phyloP scores from a whole-genome alignment of 495 filamentous ascomycete genomes.

The Penicillium bovifimosum region DNA sequence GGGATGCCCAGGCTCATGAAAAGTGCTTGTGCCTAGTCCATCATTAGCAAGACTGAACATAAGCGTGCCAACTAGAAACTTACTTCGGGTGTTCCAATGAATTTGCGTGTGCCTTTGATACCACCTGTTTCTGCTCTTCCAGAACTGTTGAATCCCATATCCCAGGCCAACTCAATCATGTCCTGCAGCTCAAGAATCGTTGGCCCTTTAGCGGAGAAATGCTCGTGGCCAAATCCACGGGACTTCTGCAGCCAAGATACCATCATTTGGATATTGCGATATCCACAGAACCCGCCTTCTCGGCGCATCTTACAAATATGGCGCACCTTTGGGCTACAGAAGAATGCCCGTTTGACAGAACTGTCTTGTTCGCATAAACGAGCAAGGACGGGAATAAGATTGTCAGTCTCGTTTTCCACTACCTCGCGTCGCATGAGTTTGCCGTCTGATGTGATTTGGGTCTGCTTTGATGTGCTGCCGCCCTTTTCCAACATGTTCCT shows the following conservation, averaged over 20 bases:
- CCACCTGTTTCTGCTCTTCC: constrained; percentile 82
- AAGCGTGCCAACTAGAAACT: background rate
- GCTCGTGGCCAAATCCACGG: constrained; percentile 49
- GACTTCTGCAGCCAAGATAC: constrained; percentile 67
- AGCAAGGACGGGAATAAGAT: constrained; percentile 70
- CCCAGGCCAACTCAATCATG: constrained; percentile 86
- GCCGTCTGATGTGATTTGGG: constrained; percentile 50
- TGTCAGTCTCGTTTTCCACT: constrained; percentile 57
- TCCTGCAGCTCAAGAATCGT: constrained; percentile 82
- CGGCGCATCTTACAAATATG: constrained; percentile 76
- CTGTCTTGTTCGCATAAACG: constrained; percentile 64
- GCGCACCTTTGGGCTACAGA: constrained; percentile 70
- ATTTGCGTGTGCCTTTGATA: constrained; percentile 83
- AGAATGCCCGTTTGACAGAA: constrained; percentile 61
- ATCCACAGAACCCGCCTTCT: constrained; percentile 95
- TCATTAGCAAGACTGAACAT: constrained; percentile 6
- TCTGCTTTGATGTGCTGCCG: constrained; percentile 49
- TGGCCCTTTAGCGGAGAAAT: constrained; percentile 60
- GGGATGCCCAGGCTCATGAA: constrained; percentile 62
- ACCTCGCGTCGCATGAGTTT: constrained; percentile 37
- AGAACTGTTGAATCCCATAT: constrained; percentile 68
- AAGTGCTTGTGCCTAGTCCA: constrained; percentile 67
- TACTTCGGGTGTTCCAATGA: constrained; percentile 92
- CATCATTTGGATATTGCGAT: constrained; percentile 94
- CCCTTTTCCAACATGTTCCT: constrained; percentile 60